Percentiles rank a stretch among this genome's conserved stretches.
These are phyloP conservation scores for Sorghum bicolor DNA, from an alignment of 176 grass and related monocot species.

Conservation along the genomic window DNA sequence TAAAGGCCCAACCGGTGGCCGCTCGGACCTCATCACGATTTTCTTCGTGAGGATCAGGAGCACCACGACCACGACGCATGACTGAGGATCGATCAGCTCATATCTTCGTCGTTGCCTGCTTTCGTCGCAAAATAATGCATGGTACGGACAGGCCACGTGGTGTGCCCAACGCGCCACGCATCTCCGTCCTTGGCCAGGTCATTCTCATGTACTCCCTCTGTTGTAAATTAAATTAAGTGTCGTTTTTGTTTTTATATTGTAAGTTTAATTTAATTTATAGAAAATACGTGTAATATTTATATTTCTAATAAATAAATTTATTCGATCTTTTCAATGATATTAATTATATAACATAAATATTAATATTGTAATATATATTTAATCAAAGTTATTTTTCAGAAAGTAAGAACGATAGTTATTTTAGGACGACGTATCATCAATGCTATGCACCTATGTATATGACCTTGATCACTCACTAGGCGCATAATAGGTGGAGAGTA, in stretches of 20 bases:
- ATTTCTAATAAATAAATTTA: too few relatives aligned
- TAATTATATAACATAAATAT: too few relatives aligned
- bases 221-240: too few relatives aligned
- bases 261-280: too few relatives aligned
- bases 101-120: background rate
- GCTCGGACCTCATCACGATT: background rate
- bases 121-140: slow-evolving; percentile 1
- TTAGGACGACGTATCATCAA: too few relatives aligned
- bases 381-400: too few relatives aligned
- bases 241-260: too few relatives aligned
- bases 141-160: slow-evolving; percentile 3
- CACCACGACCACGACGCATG: background rate
- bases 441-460: background rate
- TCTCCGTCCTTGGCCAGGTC: background rate
- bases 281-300: too few relatives aligned
- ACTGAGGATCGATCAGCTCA: background rate
- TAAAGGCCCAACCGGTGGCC: background rate
- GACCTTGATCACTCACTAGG: background rate
- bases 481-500: background rate
- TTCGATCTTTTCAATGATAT: too few relatives aligned
- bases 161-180: background rate
- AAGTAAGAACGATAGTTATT: too few relatives aligned
- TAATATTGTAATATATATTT: too few relatives aligned
- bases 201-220: too few relatives aligned
- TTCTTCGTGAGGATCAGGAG: background rate